phyloP scores from a whole-genome alignment of 2,329 filamentous ascomycete species.

The Tetracladium maxilliforme region DNA sequence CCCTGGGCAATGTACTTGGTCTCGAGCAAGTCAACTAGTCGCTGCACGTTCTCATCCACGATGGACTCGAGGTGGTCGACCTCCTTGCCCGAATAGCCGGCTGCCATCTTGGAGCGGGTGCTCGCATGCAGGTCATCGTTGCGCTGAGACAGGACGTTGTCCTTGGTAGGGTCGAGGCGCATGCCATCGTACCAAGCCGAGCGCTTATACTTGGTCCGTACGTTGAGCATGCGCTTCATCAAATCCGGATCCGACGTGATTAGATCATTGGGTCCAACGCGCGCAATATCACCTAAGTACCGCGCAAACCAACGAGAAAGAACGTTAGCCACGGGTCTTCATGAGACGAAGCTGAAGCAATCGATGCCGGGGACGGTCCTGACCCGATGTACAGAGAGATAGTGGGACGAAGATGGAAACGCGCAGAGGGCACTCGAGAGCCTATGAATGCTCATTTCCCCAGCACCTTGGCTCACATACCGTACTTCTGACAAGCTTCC shows the following conservation, averaged over 20 bases:
- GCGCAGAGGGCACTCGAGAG: too few species aligned
- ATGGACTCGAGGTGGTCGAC: constrained; percentile 30
- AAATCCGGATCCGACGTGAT: constrained; percentile 22
- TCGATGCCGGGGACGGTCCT: too few species aligned
- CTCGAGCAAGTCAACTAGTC: constrained; percentile 30
- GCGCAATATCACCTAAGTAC: constrained; percentile 17
- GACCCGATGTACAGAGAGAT: too few species aligned
- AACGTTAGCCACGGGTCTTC: too few species aligned
- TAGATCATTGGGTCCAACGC: constrained; percentile 26
- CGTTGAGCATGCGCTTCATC: constrained; percentile 20
- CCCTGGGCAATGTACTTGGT: too few species aligned
- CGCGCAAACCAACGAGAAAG: too few species aligned
- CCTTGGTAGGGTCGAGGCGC: constrained; percentile 34
- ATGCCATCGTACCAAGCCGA: constrained; percentile 30
- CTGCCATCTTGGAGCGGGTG: constrained; percentile 30
- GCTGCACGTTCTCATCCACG: constrained; percentile 29
- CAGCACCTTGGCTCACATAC: constrained; percentile 13
- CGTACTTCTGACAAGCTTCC: constrained; percentile 18
- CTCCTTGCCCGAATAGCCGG: constrained; percentile 38
- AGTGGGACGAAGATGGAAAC: too few species aligned
- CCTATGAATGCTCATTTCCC: too few species aligned
- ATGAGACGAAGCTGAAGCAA: too few species aligned
- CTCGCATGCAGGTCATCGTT: constrained; percentile 27
- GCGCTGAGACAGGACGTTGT: constrained; percentile 35
- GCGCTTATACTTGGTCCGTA: constrained; percentile 20